Evolutionary conservation across 495 filamentous ascomycete species (phyloP).

Genomic region (Cercophora scortea): DNA sequence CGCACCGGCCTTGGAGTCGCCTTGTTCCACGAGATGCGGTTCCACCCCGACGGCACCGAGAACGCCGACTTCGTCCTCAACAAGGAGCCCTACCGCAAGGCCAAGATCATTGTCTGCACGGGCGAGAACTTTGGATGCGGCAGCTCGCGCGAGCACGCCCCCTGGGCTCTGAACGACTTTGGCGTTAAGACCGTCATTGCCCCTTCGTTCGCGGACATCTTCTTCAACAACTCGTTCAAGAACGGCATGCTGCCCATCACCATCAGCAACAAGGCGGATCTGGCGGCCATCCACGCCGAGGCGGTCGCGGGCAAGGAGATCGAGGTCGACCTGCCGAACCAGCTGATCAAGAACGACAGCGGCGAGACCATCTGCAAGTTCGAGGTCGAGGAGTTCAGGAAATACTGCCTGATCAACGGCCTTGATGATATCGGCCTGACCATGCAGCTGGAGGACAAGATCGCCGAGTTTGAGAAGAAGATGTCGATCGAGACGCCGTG

Average conservation of each 20-base stretch:
- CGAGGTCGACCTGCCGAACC: constrained; percentile 84
- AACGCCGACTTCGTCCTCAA: constrained; percentile 84
- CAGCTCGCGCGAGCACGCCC: constrained; percentile 88
- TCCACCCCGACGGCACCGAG: constrained; percentile 60
- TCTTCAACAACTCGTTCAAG: constrained; percentile 99
- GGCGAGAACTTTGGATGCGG: constrained; percentile 96
- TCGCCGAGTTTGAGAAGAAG: constrained; percentile 71
- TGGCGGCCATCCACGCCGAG: constrained; percentile 69
- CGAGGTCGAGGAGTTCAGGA: constrained; percentile 84
- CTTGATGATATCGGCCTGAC: constrained; percentile 95
- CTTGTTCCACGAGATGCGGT: constrained; percentile 80
- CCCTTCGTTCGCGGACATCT: constrained; percentile 91
- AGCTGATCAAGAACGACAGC: constrained; percentile 67
- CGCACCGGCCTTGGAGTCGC: constrained; percentile 85
- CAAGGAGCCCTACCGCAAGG: constrained; percentile 71
- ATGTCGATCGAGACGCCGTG: constrained; percentile 76
- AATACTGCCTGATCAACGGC: constrained; percentile 90
- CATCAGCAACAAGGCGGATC: constrained; percentile 56
- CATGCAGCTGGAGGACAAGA: constrained; percentile 85
- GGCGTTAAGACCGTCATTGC: constrained; percentile 92
- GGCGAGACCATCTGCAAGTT: constrained; percentile 70
- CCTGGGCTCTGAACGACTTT: constrained; percentile 95
- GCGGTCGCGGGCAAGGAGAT: constrained; percentile 77
- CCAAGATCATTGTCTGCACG: constrained; percentile 91
- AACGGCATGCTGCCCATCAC: constrained; percentile 94